phyloP scores from a whole-genome alignment of 495 filamentous ascomycete genomes.

The Aspergillus kassunensis region DNA sequence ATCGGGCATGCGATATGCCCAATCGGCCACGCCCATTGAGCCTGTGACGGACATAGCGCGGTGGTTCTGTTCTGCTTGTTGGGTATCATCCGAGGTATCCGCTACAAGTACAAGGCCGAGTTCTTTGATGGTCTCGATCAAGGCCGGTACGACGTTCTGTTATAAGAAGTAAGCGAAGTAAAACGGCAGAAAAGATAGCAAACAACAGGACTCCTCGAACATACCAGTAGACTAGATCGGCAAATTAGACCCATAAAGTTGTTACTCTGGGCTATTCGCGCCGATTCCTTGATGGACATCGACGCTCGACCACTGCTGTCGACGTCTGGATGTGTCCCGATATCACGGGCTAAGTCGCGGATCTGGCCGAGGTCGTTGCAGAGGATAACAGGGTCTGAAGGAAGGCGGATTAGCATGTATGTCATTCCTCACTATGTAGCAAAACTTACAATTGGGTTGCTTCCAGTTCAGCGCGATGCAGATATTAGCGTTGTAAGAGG shows the following conservation, averaged over 20 bases:
- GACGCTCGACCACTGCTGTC: slow-evolving; percentile 64
- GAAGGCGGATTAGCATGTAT: not conserved
- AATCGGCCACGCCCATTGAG: slow-evolving; percentile 35
- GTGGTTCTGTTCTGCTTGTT: slow-evolving; percentile 38
- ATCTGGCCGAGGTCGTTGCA: slow-evolving; percentile 81
- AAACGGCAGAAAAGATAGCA: not conserved
- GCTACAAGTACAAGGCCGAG: slow-evolving; percentile 88
- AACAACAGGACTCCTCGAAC: not conserved
- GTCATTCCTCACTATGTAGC: not conserved
- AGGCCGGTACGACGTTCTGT: slow-evolving; percentile 88
- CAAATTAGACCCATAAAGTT: slow-evolving; percentile 98
- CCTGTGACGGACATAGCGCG: slow-evolving; percentile 46
- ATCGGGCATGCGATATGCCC: slow-evolving; percentile 49
- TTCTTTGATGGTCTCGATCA: slow-evolving; percentile 89
- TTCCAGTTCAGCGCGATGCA: slow-evolving; percentile 98
- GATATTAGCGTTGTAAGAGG: slow-evolving; percentile 80
- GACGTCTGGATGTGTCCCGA: slow-evolving; percentile 38
- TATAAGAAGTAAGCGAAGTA: slow-evolving; percentile 11
- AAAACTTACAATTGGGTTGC: slow-evolving; percentile 81
- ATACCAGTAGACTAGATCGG: slow-evolving; percentile 76
- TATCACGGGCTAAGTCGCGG: slow-evolving; percentile 44
- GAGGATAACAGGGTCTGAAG: slow-evolving; percentile 83
- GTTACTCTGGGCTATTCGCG: slow-evolving; percentile 87
- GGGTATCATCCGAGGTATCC: slow-evolving; percentile 63
- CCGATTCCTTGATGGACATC: slow-evolving; percentile 89